Evolutionary conservation across 495 filamentous ascomycete species (phyloP).

Genomic region (Neurospora intermedia): DNA sequence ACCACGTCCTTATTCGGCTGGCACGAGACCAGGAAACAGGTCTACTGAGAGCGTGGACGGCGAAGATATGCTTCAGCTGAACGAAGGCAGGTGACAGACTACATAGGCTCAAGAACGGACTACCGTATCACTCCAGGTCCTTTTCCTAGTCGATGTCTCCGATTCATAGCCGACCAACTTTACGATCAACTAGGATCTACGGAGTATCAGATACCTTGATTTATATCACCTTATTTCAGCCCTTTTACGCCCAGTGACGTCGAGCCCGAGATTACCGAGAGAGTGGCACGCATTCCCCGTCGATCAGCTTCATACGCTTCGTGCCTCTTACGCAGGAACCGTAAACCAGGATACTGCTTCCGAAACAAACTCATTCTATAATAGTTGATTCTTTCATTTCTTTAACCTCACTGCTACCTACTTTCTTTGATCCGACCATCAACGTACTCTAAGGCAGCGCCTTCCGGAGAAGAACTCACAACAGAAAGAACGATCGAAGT

Average conservation of each 20-base stretch:
- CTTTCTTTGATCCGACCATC: background rate
- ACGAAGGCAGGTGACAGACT: background rate
- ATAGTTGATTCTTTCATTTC: background rate
- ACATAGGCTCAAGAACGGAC: background rate
- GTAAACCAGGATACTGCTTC: background rate
- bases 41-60: background rate
- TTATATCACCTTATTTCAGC: background rate
- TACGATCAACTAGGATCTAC: background rate
- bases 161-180: background rate
- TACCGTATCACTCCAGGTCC: background rate
- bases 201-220: background rate
- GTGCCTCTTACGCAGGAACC: background rate
- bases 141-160: background rate
- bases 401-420: background rate
- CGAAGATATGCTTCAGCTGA: background rate
- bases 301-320: background rate
- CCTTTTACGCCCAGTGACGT: background rate
- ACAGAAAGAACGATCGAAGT: background rate
- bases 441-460: background rate
- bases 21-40: background rate
- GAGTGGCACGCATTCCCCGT: background rate
- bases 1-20: background rate
- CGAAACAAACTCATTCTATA: background rate
- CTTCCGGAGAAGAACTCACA: background rate
- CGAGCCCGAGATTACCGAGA: background rate